Percentiles rank a stretch among this genome's conserved stretches.
phyloP scores from a whole-genome alignment of 2,329 filamentous ascomycete genomes.

The Aspergillus fischeri region DNA sequence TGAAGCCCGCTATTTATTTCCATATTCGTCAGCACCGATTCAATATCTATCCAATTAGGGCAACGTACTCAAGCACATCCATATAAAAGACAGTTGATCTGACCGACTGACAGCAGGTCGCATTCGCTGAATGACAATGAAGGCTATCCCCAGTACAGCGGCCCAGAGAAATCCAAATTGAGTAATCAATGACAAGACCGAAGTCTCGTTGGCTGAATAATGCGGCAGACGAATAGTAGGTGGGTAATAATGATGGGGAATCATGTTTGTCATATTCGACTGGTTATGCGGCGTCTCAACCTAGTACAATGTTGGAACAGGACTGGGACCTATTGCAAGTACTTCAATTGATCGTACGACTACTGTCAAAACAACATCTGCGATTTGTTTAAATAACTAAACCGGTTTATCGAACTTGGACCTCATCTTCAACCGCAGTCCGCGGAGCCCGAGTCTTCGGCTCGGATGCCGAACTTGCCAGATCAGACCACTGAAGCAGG shows the following conservation, averaged over 20 bases:
- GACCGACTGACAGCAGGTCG: constrained; percentile 46
- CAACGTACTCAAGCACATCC: constrained; percentile 64
- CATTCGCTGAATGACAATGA: constrained; percentile 46
- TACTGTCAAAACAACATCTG: neutral
- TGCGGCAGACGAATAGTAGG: constrained; percentile 52
- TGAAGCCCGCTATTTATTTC: constrained; percentile 9
- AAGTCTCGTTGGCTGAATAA: constrained; percentile 60
- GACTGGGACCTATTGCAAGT: neutral
- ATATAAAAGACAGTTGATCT: constrained; percentile 58
- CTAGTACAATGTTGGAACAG: neutral
- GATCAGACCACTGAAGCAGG: neutral
- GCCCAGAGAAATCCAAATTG: constrained; percentile 54
- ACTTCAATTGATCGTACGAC: neutral
- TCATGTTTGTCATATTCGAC: neutral
- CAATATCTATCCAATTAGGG: too few species aligned
- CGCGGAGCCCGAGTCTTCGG: neutral
- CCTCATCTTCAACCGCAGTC: neutral
- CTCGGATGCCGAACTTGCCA: neutral
- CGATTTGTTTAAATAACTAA: neutral
- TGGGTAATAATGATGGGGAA: constrained; percentile 62
- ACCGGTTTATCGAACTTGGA: neutral
- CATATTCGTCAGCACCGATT: neutral
- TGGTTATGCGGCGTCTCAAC: neutral
- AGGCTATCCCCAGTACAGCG: constrained; percentile 53
- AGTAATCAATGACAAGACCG: constrained; percentile 52